phyloP scores from a whole-genome alignment of 78 protist species.

The Thecamonas trahens region DNA sequence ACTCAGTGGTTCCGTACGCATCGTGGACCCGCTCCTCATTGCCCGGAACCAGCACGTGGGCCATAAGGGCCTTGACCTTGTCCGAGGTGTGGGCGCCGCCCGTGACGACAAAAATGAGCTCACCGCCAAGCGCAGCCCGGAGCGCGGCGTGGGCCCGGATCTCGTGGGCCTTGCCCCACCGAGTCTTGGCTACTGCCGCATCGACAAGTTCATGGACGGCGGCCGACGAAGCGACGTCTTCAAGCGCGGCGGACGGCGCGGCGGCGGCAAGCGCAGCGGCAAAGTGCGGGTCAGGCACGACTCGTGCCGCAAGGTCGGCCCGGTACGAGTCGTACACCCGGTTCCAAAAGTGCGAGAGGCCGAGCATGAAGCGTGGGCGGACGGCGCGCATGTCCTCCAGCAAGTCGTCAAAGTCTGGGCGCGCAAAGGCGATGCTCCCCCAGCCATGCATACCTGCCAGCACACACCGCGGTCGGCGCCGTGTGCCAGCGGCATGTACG shows the following conservation, averaged over 20 bases:
- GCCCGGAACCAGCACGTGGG: neutral
- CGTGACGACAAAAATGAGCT: slow-evolving; percentile 3
- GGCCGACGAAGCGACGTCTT: neutral
- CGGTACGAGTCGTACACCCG: neutral
- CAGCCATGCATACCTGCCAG: slow-evolving; percentile 2
- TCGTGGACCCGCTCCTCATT: slow-evolving; percentile 4
- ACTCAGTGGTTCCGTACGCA: slow-evolving; percentile 37
- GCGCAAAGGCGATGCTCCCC: slow-evolving; percentile 5
- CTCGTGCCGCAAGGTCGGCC: too few species aligned
- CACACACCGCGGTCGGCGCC: slow-evolving; percentile 14
- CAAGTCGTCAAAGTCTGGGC: slow-evolving; percentile 1
- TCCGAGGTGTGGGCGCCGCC: slow-evolving; percentile 34
- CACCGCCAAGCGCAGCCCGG: neutral
- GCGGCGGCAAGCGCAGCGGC: too few species aligned
- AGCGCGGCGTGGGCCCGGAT: neutral
- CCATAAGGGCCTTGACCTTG: neutral
- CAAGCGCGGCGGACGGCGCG: too few species aligned
- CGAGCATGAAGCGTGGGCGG: neutral
- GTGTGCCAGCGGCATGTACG: slow-evolving; percentile 15
- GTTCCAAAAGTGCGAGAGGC: slow-evolving; percentile 17
- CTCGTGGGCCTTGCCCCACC: neutral
- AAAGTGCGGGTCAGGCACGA: too few species aligned
- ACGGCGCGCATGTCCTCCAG: neutral
- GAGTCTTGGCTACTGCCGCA: neutral
- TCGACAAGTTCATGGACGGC: neutral